Evolutionary conservation across 2,329 filamentous ascomycete genomes (phyloP).

Genomic region (Seiridium cupressi): DNA sequence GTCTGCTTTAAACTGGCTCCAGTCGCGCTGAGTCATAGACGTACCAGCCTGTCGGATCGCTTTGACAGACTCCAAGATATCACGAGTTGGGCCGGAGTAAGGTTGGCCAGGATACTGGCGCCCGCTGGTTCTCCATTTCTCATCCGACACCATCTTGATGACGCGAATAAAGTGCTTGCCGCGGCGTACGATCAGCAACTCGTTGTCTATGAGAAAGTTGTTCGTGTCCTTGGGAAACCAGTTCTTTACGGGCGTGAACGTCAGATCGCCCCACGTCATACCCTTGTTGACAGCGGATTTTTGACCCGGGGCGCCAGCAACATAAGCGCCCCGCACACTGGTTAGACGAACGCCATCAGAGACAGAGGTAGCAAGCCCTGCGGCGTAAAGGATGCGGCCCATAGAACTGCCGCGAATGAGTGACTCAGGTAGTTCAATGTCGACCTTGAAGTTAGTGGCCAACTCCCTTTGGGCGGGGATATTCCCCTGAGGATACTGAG

Average conservation of each 20-base stretch:
- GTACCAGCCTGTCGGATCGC: slow-evolving; percentile 1
- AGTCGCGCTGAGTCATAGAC: slow-evolving; percentile 1
- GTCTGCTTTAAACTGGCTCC: slow-evolving; percentile 14
- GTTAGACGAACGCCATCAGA: slow-evolving; percentile 61
- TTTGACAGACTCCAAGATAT: slow-evolving; percentile 31
- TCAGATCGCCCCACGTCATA: slow-evolving; percentile 48
- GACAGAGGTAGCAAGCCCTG: slow-evolving; percentile 55
- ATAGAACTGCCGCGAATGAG: slow-evolving; percentile 55
- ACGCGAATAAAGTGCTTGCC: slow-evolving; percentile 64
- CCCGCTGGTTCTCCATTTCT: slow-evolving; percentile 49
- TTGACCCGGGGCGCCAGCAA: slow-evolving; percentile 50
- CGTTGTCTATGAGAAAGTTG: slow-evolving; percentile 59
- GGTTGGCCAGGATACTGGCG: slow-evolving; percentile 53
- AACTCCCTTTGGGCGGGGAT: slow-evolving; percentile 37
- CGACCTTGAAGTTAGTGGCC: slow-evolving; percentile 41
- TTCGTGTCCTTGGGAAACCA: slow-evolving; percentile 57
- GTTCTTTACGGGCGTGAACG: slow-evolving; percentile 60
- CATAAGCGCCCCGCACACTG: slow-evolving; percentile 54
- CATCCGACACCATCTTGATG: slow-evolving; percentile 57
- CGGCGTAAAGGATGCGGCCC: slow-evolving; percentile 56
- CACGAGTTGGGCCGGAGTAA: slow-evolving; percentile 45
- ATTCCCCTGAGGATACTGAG: slow-evolving; percentile 17
- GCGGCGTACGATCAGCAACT: slow-evolving; percentile 58
- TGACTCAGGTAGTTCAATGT: slow-evolving; percentile 58
- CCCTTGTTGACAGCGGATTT: slow-evolving; percentile 21